Conservation (phyloP, 192 early-diverging fungal species). For the Ambispora gerdemannii region DNA sequence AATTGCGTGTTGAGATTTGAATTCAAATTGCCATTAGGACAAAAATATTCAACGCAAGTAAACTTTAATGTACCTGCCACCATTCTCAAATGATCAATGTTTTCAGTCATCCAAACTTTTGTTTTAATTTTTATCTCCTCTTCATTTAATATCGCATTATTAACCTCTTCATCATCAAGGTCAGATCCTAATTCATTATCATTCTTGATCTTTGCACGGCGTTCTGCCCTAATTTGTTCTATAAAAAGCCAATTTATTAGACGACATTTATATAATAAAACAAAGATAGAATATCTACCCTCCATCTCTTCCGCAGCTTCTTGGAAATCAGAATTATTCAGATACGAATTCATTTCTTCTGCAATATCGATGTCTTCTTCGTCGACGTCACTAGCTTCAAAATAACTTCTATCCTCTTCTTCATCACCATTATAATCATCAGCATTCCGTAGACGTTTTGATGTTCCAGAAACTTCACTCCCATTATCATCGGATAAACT, state of each 20-base stretch:
- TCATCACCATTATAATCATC: conserved; percentile 25
- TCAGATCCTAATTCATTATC: conserved; percentile 28
- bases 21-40: too few relatives aligned
- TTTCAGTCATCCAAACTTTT: conserved; percentile 80
- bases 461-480: too few relatives aligned
- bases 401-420: conserved; percentile 20
- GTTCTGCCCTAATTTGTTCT: background rate
- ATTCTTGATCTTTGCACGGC: background rate
- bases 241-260: background rate
- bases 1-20: too few relatives aligned
- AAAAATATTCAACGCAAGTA: too few relatives aligned
- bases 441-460: conserved; percentile 24
- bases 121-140: conserved; percentile 80
- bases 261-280: background rate
- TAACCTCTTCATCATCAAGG: conserved; percentile 76
- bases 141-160: conserved; percentile 61
- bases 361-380: conserved; percentile 37
- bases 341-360: conserved; percentile 36
- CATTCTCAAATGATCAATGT: conserved; percentile 78
- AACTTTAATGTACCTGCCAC: too few relatives aligned
- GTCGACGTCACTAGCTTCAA: conserved; percentile 28
- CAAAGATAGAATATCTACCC: conserved; percentile 21
- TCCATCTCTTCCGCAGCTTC: conserved; percentile 40
- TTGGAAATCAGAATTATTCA: conserved; percentile 33
- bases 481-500: background rate